phyloP scores from a whole-genome alignment of 495 filamentous ascomycete genomes.

The Halenospora varia region DNA sequence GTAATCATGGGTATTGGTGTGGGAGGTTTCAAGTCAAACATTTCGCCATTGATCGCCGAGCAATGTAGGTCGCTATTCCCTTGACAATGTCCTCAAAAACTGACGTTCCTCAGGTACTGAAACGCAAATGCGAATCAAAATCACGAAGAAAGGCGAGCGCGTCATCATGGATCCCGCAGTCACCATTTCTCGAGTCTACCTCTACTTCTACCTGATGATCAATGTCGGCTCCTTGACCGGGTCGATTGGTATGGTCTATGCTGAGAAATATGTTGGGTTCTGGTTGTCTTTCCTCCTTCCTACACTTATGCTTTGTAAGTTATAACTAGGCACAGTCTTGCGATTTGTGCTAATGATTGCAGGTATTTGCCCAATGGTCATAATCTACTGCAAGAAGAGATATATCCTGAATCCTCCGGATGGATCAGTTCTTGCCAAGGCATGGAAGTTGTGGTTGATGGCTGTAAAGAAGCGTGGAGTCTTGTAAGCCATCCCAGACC shows the following conservation, averaged over 20 bases:
- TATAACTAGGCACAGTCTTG: not conserved
- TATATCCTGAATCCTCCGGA: slow-evolving; percentile 43
- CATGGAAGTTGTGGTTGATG: slow-evolving; percentile 39
- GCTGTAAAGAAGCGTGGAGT: slow-evolving; percentile 10
- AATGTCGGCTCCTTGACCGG: slow-evolving; percentile 50
- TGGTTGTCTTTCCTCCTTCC: slow-evolving; percentile 64
- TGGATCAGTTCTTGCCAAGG: slow-evolving; percentile 47
- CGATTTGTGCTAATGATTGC: not conserved
- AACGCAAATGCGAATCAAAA: slow-evolving; percentile 38
- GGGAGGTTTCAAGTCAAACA: slow-evolving; percentile 62
- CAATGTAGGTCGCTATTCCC: slow-evolving; percentile 28
- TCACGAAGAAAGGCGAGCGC: slow-evolving; percentile 50
- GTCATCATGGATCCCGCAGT: slow-evolving; percentile 66
- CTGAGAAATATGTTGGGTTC: slow-evolving; percentile 72
- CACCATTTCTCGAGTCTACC: slow-evolving; percentile 55
- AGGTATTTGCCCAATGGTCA: slow-evolving; percentile 39
- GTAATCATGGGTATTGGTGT: slow-evolving; percentile 61
- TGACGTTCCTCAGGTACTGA: slow-evolving; percentile 24
- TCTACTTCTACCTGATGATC: slow-evolving; percentile 66
- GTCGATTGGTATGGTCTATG: slow-evolving; percentile 49
- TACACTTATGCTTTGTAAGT: slow-evolving; percentile 43
- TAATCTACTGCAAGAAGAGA: slow-evolving; percentile 43
- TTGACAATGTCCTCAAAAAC: slow-evolving; percentile 3
- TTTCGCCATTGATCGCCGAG: slow-evolving; percentile 56
- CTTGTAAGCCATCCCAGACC: not conserved